Evolutionary conservation across 2,329 filamentous ascomycete species (phyloP).

Genomic region (Fusarium annulatum): DNA sequence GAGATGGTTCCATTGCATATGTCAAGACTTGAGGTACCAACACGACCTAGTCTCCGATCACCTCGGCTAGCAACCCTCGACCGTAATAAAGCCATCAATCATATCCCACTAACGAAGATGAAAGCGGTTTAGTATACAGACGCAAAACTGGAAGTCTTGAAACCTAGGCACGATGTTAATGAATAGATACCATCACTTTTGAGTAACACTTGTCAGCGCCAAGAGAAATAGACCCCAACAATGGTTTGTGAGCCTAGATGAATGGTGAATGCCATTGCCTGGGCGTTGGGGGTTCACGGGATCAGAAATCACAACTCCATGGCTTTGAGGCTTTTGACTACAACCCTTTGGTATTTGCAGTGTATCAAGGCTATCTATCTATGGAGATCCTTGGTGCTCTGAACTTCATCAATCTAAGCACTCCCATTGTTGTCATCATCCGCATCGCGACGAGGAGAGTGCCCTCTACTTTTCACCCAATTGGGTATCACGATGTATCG

Average conservation of each 20-base stretch:
- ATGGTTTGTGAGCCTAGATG: background rate
- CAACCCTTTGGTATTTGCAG: rapidly evolving
- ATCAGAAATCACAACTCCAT: rapidly evolving
- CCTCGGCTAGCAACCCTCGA: background rate
- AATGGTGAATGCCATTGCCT: too few species aligned
- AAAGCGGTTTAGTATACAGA: background rate
- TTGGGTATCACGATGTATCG: background rate
- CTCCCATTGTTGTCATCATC: background rate
- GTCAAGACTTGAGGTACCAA: background rate
- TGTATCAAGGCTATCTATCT: background rate
- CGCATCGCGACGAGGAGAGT: background rate
- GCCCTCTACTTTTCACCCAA: rapidly evolving
- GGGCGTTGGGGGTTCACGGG: background rate
- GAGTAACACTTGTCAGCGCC: background rate
- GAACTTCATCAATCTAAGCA: background rate
- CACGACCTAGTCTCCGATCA: background rate
- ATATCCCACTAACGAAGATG: background rate
- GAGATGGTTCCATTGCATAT: background rate
- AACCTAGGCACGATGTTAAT: background rate
- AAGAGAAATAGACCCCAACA: background rate
- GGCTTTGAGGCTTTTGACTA: rapidly evolving
- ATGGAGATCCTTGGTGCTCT: too few species aligned
- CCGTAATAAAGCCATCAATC: background rate
- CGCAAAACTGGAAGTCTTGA: rapidly evolving
- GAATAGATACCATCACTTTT: background rate